Base-by-base conservation (phyloP, 1,284 basidiomycete genomes). In the Mycena citricolor region DNA sequence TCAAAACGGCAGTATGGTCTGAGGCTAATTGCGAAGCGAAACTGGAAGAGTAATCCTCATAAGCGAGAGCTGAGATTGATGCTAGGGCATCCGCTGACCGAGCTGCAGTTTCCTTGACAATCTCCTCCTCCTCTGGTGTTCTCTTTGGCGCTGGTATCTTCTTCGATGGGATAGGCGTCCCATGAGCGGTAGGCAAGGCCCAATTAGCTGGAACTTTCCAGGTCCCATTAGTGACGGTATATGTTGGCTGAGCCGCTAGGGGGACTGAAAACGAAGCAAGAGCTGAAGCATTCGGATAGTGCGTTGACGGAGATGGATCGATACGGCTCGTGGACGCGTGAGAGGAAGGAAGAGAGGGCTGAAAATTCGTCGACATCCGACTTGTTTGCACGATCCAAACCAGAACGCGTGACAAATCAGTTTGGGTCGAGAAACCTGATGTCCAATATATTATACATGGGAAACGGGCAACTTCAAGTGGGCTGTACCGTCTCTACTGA, bases 1-100 rank as follows among this genome's bases (percentile, higher is more conserved):
- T 70, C 31, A 79, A 57, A 10, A 76, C 75, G 12, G 71, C 64
- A 28, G 68, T 65, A 42, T 87, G 86, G 62, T 90, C 86, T 32
- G 71, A 63, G 2, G 71, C 72, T 39, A 89, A 68, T 53, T 71
- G 71, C 19, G 71, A 60, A 31, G 72, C 67, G 47, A 89, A 66
- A 53, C 86, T 88, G 56, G 32, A 44, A 41, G 38, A 26, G 32
- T 19, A 28, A 26, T 8, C 14, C 16, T 21, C 16, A 5, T 24
- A n/a, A n/a, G n/a, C n/a, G n/a, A n/a, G n/a, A n/a, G n/a, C n/a
- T n/a, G n/a, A n/a, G n/a, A n/a, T n/a, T 4, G 4, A 3, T 4
- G 21, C 10, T 3, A 11, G 11, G 13, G 29, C 33, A 17, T 16
- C 20, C 42, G 50, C 65, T 29, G 50, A 83, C 82, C 78, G 75